phyloP scores from a whole-genome alignment of 2,329 filamentous ascomycete genomes.

The Diaporthe eres region DNA sequence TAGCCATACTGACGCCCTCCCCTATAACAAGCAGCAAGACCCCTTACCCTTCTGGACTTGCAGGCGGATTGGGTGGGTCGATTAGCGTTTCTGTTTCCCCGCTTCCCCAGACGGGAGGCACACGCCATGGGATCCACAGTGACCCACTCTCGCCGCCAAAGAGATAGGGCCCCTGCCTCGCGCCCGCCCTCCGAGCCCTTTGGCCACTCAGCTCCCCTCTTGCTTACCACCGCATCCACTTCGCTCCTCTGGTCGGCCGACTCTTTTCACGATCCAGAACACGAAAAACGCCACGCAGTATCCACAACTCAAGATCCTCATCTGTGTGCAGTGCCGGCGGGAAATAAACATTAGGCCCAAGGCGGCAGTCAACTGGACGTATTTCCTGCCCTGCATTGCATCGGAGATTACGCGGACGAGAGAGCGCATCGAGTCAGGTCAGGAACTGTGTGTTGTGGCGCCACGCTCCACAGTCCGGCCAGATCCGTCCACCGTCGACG shows the following conservation, averaged over 20 bases:
- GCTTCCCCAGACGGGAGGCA: conserved; percentile 42
- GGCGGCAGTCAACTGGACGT: neutral
- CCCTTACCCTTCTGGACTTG: conserved; percentile 33
- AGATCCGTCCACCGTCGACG: neutral
- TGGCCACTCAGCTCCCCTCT: conserved; percentile 13
- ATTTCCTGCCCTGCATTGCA: neutral
- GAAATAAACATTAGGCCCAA: neutral
- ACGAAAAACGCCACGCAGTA: neutral
- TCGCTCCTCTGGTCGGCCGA: neutral
- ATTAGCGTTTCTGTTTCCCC: conserved; percentile 36
- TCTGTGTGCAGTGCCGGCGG: conserved; percentile 29
- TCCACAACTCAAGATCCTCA: conserved; percentile 24
- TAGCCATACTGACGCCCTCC: neutral
- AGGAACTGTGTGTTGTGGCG: conserved; percentile 4
- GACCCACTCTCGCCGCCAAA: conserved; percentile 7
- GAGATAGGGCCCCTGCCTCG: neutral
- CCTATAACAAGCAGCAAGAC: conserved; percentile 26
- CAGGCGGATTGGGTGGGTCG: conserved; percentile 24
- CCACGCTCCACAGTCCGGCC: conserved; percentile 6
- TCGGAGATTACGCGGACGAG: conserved; percentile 6
- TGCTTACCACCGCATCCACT: conserved; percentile 15
- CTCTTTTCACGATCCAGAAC: conserved; percentile 19
- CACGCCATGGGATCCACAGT: conserved; percentile 10
- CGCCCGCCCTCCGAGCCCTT: neutral
- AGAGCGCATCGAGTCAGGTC: conserved; percentile 6